phyloP scores from a whole-genome alignment of 2,329 filamentous ascomycete genomes.

The Aspergillus awamori region DNA sequence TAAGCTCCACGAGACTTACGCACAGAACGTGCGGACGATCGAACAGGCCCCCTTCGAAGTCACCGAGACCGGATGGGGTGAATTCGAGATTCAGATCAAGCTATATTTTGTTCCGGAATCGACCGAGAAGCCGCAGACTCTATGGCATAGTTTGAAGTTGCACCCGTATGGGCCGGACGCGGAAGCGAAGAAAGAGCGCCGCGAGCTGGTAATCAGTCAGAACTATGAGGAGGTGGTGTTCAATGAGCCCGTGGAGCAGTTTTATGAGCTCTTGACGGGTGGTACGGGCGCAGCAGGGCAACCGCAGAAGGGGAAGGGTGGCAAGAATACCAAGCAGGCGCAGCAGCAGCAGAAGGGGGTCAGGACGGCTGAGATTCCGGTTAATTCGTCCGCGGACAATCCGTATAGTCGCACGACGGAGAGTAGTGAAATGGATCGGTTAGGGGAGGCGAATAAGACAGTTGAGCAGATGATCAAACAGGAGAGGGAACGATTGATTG shows the following conservation, averaged over 20 bases:
- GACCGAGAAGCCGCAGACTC: conserved; percentile 90
- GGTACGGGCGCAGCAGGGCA: conserved; percentile 54
- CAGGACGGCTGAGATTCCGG: conserved; percentile 74
- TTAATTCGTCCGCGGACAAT: conserved; percentile 65
- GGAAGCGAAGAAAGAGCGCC: conserved; percentile 70
- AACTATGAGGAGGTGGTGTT: conserved; percentile 94
- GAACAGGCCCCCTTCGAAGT: conserved; percentile 83
- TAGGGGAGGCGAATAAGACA: conserved; percentile 62
- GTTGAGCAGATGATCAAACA: conserved; percentile 64
- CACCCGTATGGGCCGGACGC: conserved; percentile 83
- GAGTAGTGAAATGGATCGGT: conserved; percentile 65
- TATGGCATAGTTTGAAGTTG: conserved; percentile 88
- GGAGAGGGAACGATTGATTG: conserved; percentile 64
- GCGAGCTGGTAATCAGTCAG: conserved; percentile 71
- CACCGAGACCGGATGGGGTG: conserved; percentile 93
- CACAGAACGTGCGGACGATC: conserved; percentile 83
- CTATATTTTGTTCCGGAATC: conserved; percentile 88
- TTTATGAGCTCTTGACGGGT: conserved; percentile 82
- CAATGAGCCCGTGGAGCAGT: conserved; percentile 92
- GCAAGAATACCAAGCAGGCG: conserved; percentile 56
- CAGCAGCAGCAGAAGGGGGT: conserved; percentile 54
- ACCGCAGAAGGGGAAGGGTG: conserved; percentile 61
- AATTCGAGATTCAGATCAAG: conserved; percentile 95
- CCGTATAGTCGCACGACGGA: conserved; percentile 76
- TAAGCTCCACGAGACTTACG: conserved; percentile 96